These are phyloP conservation scores for Adansonia grandidieri DNA, from an alignment of 441 rosid species.

Conservation along the genomic window DNA sequence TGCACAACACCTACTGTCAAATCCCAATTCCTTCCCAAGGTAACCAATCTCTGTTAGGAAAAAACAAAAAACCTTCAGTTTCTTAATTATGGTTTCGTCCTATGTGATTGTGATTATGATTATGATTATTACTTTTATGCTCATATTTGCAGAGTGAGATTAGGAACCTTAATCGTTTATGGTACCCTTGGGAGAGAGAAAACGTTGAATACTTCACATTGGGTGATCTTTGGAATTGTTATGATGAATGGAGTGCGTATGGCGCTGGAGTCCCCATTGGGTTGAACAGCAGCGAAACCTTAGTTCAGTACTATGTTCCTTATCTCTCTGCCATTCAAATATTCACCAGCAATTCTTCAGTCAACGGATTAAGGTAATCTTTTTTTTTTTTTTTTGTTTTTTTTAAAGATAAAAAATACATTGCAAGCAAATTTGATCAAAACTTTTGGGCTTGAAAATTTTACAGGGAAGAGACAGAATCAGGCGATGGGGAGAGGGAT, in stretches of 20 bases:
- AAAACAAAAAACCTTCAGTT: neutral
- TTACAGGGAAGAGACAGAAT: constrained; percentile 76
- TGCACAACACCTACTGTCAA: constrained; percentile 78
- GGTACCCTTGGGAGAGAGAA: constrained; percentile 96
- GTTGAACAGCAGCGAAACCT: constrained; percentile 61
- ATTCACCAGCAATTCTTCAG: constrained; percentile 71
- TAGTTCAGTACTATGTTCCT: constrained; percentile 93
- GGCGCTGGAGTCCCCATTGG: constrained; percentile 93
- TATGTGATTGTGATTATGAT: constrained; percentile 10
- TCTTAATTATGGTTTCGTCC: neutral
- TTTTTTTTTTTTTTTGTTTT: too few relatives aligned
- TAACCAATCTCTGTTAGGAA: constrained; percentile 27
- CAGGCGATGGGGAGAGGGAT: constrained; percentile 79
- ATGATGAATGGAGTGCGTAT: constrained; percentile 98
- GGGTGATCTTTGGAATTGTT: constrained; percentile 83
- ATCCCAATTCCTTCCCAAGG: constrained; percentile 88
- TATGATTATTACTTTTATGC: too few relatives aligned
- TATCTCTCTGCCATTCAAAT: constrained; percentile 95
- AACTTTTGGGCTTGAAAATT: neutral
- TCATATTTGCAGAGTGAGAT: constrained; percentile 61
- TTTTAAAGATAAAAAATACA: too few relatives aligned
- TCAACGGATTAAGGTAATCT: constrained; percentile 61
- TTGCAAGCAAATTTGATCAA: neutral
- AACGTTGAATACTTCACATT: constrained; percentile 77
- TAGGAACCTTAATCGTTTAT: constrained; percentile 72